These are phyloP conservation scores for Penicillium digitatum DNA, from an alignment of 2,329 filamentous ascomycete genomes.

Conservation along the genomic window DNA sequence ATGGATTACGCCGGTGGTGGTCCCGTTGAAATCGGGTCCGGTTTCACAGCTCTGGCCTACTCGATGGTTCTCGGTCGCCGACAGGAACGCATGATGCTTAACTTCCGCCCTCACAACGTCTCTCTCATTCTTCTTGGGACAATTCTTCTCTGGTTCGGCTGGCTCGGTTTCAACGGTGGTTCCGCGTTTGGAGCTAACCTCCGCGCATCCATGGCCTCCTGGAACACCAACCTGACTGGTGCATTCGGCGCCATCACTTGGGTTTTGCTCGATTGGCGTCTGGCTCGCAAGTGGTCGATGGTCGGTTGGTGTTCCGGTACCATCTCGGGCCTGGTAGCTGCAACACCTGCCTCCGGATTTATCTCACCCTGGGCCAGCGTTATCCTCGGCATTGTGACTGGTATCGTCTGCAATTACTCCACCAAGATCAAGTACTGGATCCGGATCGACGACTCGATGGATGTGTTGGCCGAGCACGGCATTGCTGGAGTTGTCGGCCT, in stretches of 20 bases:
- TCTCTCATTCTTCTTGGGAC: constrained; percentile 95
- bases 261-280: constrained; percentile 91
- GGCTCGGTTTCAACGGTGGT: constrained; percentile 98
- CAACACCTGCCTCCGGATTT: constrained; percentile 78
- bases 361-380: constrained; percentile 65
- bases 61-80: constrained; percentile 92
- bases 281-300: constrained; percentile 91
- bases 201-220: constrained; percentile 92
- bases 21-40: constrained; percentile 94
- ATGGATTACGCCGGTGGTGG: constrained; percentile 95
- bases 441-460: constrained; percentile 79
- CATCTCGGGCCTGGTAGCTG: constrained; percentile 82
- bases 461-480: constrained; percentile 87
- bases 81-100: constrained; percentile 99
- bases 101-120: constrained; percentile 98
- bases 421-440: constrained; percentile 80
- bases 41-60: constrained; percentile 89
- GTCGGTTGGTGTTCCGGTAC: constrained; percentile 89
- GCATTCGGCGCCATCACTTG: constrained; percentile 90
- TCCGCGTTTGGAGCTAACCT: constrained; percentile 92
- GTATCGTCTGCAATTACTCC: constrained; percentile 72
- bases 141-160: constrained; percentile 95
- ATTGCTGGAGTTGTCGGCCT: constrained; percentile 79
- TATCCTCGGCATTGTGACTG: constrained; percentile 58
- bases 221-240: constrained; percentile 93